Evolutionary conservation across 2,329 filamentous ascomycete genomes (phyloP).

Genomic region (Boeremia lycopersici): DNA sequence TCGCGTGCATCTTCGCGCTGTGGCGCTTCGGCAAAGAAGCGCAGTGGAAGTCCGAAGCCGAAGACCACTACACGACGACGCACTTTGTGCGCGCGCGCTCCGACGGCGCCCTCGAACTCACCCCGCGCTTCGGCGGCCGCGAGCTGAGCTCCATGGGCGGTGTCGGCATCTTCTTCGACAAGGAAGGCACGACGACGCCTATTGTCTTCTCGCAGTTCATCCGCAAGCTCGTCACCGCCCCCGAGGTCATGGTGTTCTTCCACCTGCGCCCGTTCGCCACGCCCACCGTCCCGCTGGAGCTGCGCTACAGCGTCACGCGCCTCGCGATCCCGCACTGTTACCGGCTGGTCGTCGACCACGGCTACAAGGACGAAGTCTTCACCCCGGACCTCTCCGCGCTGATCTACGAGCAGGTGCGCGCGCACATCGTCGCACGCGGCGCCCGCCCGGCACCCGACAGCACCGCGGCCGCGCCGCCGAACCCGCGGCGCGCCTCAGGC

Average conservation of each 20-base stretch:
- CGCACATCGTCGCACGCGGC: conserved; percentile 42
- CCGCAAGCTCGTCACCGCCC: conserved; percentile 70
- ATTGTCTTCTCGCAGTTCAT: conserved; percentile 75
- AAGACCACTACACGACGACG: conserved; percentile 59
- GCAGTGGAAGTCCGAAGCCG: conserved; percentile 73
- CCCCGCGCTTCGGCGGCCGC: conserved; percentile 46
- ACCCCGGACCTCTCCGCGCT: conserved; percentile 63
- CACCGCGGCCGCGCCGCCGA: conserved; percentile 2
- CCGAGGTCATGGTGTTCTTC: conserved; percentile 75
- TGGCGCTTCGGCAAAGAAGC: conserved; percentile 82
- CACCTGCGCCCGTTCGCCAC: conserved; percentile 69
- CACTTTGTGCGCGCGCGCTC: conserved; percentile 49
- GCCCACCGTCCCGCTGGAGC: conserved; percentile 52
- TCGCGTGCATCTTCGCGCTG: conserved; percentile 70
- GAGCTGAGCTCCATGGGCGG: conserved; percentile 53
- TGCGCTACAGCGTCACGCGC: conserved; percentile 56
- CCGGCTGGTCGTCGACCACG: conserved; percentile 71
- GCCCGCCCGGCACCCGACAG: conserved; percentile 24
- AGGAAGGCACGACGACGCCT: conserved; percentile 69
- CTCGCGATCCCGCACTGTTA: conserved; percentile 67
- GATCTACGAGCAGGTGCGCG: conserved; percentile 65
- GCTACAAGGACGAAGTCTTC: conserved; percentile 74
- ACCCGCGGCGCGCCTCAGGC: neutral
- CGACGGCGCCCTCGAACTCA: conserved; percentile 46
- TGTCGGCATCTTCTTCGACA: conserved; percentile 80